Conservation (phyloP, 208 protist genomes). For the Naegleria gruberi region DNA sequence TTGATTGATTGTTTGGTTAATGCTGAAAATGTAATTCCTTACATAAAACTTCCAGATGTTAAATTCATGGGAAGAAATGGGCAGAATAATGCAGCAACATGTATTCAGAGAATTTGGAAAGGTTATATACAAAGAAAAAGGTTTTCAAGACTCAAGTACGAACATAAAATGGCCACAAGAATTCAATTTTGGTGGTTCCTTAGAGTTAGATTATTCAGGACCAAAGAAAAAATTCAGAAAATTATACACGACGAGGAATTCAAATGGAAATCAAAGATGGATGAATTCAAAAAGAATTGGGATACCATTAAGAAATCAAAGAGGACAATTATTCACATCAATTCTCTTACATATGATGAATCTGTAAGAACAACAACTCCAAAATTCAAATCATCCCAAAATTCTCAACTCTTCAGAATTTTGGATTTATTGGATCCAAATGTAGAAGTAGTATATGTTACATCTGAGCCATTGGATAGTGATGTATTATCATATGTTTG, state of each 20-base stretch:
- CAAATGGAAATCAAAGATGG: neutral
- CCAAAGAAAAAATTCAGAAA: neutral
- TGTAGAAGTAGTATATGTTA: constrained; percentile 65
- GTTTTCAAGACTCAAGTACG: neutral
- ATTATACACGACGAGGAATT: neutral
- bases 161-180: neutral
- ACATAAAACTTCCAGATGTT: neutral
- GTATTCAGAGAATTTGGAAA: neutral
- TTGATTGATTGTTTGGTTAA: neutral
- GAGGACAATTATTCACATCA: neutral
- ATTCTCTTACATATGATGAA: neutral
- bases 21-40: neutral
- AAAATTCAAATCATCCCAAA: neutral
- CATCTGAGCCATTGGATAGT: constrained; percentile 58
- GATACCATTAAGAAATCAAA: neutral
- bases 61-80: neutral
- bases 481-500: constrained; percentile 69
- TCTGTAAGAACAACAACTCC: neutral
- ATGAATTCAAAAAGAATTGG: neutral
- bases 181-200: neutral
- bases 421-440: constrained; percentile 61
- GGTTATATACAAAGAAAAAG: neutral
- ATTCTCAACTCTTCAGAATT: constrained; percentile 64
- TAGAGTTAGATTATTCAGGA: neutral
- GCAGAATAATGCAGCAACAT: neutral